A percentile compares a stretch with the other conserved stretches of the same genome.
phyloP scores from a whole-genome alignment of 768 basidiomycete species.

The Boletus fagicola region DNA sequence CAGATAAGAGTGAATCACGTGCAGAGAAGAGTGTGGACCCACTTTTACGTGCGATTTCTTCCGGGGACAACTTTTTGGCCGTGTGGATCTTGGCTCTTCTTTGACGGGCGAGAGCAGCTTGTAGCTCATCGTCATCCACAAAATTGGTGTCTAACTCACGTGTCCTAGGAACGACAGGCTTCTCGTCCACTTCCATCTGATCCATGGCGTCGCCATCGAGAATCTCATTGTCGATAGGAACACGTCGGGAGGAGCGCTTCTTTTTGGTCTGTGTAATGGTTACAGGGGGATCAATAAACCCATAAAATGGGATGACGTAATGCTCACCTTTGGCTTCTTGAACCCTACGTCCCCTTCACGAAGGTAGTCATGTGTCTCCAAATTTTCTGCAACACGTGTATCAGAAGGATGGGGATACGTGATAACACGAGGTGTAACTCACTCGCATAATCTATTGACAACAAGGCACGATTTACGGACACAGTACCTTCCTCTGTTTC shows the following conservation, averaged over 20 bases:
- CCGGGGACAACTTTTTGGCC: slow-evolving; percentile 71
- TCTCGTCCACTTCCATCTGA: slow-evolving; percentile 79
- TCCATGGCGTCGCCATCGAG: slow-evolving; percentile 14
- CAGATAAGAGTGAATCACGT: background rate
- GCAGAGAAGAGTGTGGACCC: slow-evolving; percentile 24
- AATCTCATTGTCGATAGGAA: slow-evolving; percentile 41
- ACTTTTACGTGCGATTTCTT: slow-evolving; percentile 81
- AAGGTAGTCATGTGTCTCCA: slow-evolving; percentile 83
- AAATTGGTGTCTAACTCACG: slow-evolving; percentile 84
- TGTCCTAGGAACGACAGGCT: slow-evolving; percentile 61
- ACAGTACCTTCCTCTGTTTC: slow-evolving; percentile 50
- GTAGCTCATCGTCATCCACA: slow-evolving; percentile 97
- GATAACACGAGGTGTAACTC: slow-evolving; percentile 32
- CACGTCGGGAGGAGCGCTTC: slow-evolving; percentile 75
- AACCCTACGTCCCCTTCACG: slow-evolving; percentile 92
- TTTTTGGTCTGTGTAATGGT: slow-evolving; percentile 77
- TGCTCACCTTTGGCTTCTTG: slow-evolving; percentile 84
- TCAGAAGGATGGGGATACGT: slow-evolving; percentile 12
- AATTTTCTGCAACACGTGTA: slow-evolving; percentile 58
- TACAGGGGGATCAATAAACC: background rate
- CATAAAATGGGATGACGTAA: background rate
- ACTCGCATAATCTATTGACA: slow-evolving; percentile 92
- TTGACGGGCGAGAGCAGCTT: slow-evolving; percentile 85
- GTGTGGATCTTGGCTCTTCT: slow-evolving; percentile 80
- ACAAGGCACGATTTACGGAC: slow-evolving; percentile 72